These are phyloP conservation scores for Chrysophaeum taylorii DNA, from an alignment of 352 stramenopile genomes.

Conservation along the genomic window DNA sequence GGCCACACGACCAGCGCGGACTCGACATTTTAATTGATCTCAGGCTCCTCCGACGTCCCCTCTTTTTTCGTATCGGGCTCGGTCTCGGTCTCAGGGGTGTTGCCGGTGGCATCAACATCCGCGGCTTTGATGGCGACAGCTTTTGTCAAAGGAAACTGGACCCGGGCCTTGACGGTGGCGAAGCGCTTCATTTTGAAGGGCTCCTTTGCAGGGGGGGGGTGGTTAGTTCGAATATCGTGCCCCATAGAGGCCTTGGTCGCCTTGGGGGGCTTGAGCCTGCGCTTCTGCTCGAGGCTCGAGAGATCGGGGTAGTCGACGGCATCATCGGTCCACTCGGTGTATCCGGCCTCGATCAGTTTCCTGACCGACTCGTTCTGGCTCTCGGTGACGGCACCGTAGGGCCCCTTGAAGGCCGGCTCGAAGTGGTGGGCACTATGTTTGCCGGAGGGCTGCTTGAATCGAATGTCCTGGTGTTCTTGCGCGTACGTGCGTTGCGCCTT, in stretches of 20 bases:
- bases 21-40: too few relatives aligned
- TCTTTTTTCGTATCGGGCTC: too few relatives aligned
- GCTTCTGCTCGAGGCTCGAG: background rate
- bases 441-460: background rate
- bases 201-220: background rate
- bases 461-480: background rate
- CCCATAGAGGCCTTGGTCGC: background rate
- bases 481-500: background rate
- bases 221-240: background rate
- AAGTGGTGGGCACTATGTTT: background rate
- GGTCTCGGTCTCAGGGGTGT: too few relatives aligned
- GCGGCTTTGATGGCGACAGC: slow-evolving; percentile 5
- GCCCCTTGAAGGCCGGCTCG: background rate
- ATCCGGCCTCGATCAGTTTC: background rate
- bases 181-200: slow-evolving; percentile 12
- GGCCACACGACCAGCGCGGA: too few relatives aligned
- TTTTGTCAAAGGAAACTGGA: too few relatives aligned
- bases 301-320: slow-evolving; percentile 5
- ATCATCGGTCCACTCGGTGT: slow-evolving; percentile 6
- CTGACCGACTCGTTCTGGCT: background rate
- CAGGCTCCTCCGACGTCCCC: too few relatives aligned
- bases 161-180: background rate
- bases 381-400: background rate
- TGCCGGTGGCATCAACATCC: too few relatives aligned
- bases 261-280: background rate